A percentile compares a stretch with the other conserved stretches of the same genome.
phyloP scores from a whole-genome alignment of 225 moss, liverwort and hornwort species.

The Climacium dendroides region DNA sequence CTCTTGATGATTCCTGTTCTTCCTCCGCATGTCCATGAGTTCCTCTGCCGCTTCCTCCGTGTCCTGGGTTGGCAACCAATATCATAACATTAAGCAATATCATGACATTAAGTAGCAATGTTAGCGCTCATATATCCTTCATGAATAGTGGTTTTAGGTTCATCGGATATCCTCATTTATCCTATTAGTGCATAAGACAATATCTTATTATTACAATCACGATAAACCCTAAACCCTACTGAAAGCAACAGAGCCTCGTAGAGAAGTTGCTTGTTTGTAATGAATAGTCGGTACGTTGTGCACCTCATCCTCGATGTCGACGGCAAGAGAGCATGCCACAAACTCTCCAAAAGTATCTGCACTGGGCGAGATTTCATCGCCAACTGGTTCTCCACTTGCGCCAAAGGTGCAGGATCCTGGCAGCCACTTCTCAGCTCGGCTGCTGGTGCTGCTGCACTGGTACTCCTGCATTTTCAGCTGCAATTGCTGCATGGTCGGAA shows the following conservation, averaged over 20 bases:
- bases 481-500: slow-evolving; percentile 39
- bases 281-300: background rate
- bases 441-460: background rate
- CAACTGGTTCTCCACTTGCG: background rate
- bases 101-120: background rate
- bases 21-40: slow-evolving; percentile 11
- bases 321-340: background rate
- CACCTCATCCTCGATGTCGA: background rate
- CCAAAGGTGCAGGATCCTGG: slow-evolving; percentile 14
- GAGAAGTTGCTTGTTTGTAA: background rate
- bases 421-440: slow-evolving; percentile 13
- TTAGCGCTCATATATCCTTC: background rate
- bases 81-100: background rate
- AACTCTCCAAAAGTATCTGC: background rate
- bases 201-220: background rate
- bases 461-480: slow-evolving; percentile 40
- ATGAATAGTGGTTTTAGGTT: background rate
- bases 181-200: background rate
- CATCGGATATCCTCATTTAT: background rate
- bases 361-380: background rate
- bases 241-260: no score
- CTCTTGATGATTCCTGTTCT: slow-evolving; percentile 5
- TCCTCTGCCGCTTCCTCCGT: slow-evolving; percentile 4
- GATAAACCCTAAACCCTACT: background rate
- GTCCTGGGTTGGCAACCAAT: background rate